Percentiles rank a stretch among this genome's conserved stretches.
phyloP scores from a whole-genome alignment of 371 early-diverging fungal genomes.

The Mucor sp. region DNA sequence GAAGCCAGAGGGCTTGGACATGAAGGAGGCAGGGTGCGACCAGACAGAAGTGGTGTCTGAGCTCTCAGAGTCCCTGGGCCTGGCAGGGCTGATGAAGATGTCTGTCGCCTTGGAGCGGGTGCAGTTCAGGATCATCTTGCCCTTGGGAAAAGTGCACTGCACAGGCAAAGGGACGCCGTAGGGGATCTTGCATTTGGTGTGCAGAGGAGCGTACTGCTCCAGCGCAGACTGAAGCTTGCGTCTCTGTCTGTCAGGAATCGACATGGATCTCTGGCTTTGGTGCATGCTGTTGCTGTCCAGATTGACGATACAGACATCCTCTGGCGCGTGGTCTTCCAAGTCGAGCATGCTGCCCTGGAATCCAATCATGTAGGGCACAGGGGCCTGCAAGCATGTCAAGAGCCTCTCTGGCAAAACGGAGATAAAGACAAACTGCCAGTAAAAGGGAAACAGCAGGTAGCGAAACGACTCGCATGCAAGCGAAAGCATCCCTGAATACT shows the following conservation, averaged over 20 bases:
- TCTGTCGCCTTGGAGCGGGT: slow-evolving; percentile 46
- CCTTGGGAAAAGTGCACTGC: slow-evolving; percentile 63
- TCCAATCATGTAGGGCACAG: slow-evolving; percentile 84
- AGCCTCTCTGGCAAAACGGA: slow-evolving; percentile 75
- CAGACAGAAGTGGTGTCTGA: slow-evolving; percentile 32
- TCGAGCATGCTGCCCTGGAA: slow-evolving; percentile 60
- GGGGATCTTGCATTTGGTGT: slow-evolving; percentile 40
- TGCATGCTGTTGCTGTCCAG: slow-evolving; percentile 60
- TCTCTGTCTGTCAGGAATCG: slow-evolving; percentile 56
- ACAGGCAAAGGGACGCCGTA: slow-evolving; percentile 57
- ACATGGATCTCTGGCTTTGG: slow-evolving; percentile 39
- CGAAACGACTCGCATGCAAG: slow-evolving; percentile 72
- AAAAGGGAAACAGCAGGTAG: slow-evolving; percentile 74
- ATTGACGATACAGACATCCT: slow-evolving; percentile 66
- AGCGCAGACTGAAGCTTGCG: slow-evolving; percentile 55
- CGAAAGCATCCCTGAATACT: slow-evolving; percentile 73
- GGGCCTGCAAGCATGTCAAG: slow-evolving; percentile 78
- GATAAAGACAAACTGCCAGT: slow-evolving; percentile 83
- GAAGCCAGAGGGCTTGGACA: slow-evolving; percentile 33
- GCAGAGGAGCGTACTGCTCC: slow-evolving; percentile 57
- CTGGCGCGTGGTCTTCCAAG: slow-evolving; percentile 60
- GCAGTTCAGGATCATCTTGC: slow-evolving; percentile 52
- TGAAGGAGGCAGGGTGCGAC: slow-evolving; percentile 30
- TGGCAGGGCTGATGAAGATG: slow-evolving; percentile 31
- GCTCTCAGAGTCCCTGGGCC: slow-evolving; percentile 31